Percentiles rank a stretch among this genome's conserved stretches.
phyloP scores from a whole-genome alignment of 192 early-diverging fungal genomes.

The Coemansia asiatica region DNA sequence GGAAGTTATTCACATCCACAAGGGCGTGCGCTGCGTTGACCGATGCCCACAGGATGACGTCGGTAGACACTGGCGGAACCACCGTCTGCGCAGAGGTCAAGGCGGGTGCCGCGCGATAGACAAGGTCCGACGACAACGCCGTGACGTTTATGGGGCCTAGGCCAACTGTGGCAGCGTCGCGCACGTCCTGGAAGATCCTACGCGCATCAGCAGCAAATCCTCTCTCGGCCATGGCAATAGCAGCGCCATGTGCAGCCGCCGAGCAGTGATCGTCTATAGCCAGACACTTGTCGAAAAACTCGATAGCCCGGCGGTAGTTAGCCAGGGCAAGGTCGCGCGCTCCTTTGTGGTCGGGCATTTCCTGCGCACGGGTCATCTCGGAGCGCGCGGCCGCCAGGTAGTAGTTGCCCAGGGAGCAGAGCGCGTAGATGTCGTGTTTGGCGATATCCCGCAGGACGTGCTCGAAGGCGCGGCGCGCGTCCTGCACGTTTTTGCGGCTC shows the following conservation, averaged over 20 bases:
- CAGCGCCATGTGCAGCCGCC: slow-evolving; percentile 83
- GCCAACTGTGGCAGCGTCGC: slow-evolving; percentile 55
- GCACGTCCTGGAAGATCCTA: slow-evolving; percentile 65
- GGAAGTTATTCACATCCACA: slow-evolving; percentile 72
- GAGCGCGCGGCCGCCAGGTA: slow-evolving; percentile 66
- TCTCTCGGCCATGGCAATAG: slow-evolving; percentile 77
- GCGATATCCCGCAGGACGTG: slow-evolving; percentile 74
- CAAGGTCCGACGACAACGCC: slow-evolving; percentile 22
- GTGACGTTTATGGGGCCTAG: slow-evolving; percentile 27
- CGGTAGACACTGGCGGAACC: slow-evolving; percentile 19
- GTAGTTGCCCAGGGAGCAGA: slow-evolving; percentile 79
- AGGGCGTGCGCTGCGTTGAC: slow-evolving; percentile 79
- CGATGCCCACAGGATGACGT: slow-evolving; percentile 53
- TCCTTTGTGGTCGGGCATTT: neutral
- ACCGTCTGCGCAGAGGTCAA: neutral
- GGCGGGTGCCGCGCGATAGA: slow-evolving; percentile 6
- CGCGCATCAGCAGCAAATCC: slow-evolving; percentile 62
- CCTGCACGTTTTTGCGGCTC: slow-evolving; percentile 60
- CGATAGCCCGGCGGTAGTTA: slow-evolving; percentile 67
- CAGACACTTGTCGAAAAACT: slow-evolving; percentile 80
- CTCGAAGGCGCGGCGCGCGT: slow-evolving; percentile 74
- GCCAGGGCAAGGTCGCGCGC: neutral
- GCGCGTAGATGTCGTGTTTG: slow-evolving; percentile 76
- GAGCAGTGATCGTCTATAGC: slow-evolving; percentile 68
- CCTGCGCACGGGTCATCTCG: slow-evolving; percentile 11